These are phyloP conservation scores for Aureobasidium sp. DNA, from an alignment of 2,329 filamentous ascomycete genomes.

Conservation along the genomic window DNA sequence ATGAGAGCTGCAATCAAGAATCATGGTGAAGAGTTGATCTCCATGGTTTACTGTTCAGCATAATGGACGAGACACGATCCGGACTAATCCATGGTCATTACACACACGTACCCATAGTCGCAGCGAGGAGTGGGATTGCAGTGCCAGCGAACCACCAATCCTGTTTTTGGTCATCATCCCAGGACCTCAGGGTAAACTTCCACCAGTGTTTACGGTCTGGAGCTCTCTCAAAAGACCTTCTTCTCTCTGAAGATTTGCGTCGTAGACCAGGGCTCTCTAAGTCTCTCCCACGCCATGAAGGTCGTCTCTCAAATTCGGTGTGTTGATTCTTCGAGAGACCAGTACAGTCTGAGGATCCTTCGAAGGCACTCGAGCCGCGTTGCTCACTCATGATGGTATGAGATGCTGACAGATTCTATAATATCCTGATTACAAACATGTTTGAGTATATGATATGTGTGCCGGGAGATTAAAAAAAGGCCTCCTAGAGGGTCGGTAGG, in stretches of 20 bases:
- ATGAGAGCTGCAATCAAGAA: neutral
- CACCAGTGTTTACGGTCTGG: slow-evolving; percentile 8
- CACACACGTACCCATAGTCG: slow-evolving; percentile 4
- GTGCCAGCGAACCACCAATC: slow-evolving; percentile 33
- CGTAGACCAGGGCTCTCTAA: neutral
- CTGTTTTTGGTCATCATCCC: slow-evolving; percentile 28
- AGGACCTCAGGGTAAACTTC: slow-evolving; percentile 18
- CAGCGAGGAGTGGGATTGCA: slow-evolving; percentile 24
- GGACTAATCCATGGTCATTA: neutral
- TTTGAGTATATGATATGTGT: neutral
- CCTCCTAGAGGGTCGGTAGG: neutral
- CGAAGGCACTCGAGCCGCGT: neutral
- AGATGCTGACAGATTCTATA: neutral
- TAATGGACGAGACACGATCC: neutral
- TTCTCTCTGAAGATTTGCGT: neutral
- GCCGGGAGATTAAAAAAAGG: neutral
- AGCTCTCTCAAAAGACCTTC: neutral
- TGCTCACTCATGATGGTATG: neutral
- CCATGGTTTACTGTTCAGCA: neutral
- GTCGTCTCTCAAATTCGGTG: neutral
- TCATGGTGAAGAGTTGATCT: neutral
- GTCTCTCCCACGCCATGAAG: neutral
- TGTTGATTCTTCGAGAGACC: neutral
- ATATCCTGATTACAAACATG: neutral
- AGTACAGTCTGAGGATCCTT: slow-evolving; percentile 1